These are phyloP conservation scores for Cerioporus squamosus DNA, from an alignment of 1,284 basidiomycete genomes.

Conservation along the genomic window DNA sequence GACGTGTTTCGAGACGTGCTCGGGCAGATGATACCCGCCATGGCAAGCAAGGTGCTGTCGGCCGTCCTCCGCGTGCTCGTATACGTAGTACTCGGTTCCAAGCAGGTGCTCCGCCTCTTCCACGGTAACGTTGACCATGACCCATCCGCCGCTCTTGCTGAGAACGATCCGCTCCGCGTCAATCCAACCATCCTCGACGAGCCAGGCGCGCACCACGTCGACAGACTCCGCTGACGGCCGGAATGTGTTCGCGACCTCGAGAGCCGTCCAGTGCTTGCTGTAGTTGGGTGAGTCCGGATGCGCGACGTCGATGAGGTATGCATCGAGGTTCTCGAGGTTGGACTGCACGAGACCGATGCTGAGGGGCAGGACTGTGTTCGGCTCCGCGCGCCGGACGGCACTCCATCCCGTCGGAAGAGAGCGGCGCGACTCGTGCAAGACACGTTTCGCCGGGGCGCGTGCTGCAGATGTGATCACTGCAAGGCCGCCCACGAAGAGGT, in stretches of 20 bases:
- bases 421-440: conserved; percentile 44
- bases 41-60: conserved; percentile 24
- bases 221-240: conserved; percentile 47
- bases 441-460: conserved; percentile 21
- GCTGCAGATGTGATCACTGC: conserved; percentile 8
- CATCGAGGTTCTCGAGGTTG: conserved; percentile 46
- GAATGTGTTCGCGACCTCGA: conserved; percentile 44
- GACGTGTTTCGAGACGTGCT: conserved; percentile 27
- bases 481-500: conserved; percentile 8
- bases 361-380: conserved; percentile 40
- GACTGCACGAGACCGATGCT: conserved; percentile 50
- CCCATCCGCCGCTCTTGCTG: conserved; percentile 45
- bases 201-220: conserved; percentile 46
- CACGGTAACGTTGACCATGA: conserved; percentile 47
- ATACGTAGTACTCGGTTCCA: conserved; percentile 50
- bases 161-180: conserved; percentile 36
- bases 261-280: conserved; percentile 47
- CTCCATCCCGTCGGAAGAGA: conserved; percentile 42
- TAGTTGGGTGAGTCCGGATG: conserved; percentile 47
- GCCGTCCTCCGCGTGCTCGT: conserved; percentile 35
- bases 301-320: conserved; percentile 47
- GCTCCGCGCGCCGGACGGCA: conserved; percentile 36
- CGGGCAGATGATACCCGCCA: conserved; percentile 24
- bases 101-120: conserved; percentile 50
- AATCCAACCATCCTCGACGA: conserved; percentile 41